Evolutionary conservation across 495 filamentous ascomycete species (phyloP), one percentile per base, ranked within the genome.

Genomic region (Trichoderma virens): DNA sequence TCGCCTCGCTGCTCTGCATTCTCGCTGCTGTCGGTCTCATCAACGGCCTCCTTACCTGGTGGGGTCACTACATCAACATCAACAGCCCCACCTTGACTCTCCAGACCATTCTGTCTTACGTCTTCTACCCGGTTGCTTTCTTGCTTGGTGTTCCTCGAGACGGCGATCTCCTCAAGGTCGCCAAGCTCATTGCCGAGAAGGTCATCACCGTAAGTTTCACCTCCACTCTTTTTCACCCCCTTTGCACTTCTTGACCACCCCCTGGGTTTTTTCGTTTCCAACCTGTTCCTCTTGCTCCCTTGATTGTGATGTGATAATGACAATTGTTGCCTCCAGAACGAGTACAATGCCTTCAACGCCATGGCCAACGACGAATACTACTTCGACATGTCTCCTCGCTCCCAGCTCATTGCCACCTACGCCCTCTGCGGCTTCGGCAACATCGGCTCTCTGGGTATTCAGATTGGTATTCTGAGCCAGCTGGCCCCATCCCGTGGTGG

Each of bases 121-220:
- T 94, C 69, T 89, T 90, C 74, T 96, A 93, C 71, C 89, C 89
- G 0, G 79, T 96, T 62, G 84, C 92, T 5, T 96, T 92, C 83
- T 76, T 96, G 8, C 85, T 97, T 3, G 92, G 92, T 65, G 92
- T 97, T 16, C 86, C 89, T 9, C 85, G 88, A 2, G 77, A 86
- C 51, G 77, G 77, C 0, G 89, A 93, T 69, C 75, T 95, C 3
- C 78, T 88, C 20, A 85, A 84, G 30, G 92, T 97, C 51, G 87
- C 80, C 31, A 81, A 90, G 64, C 81, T 97, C 20, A 92, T 97
- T 62, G 92, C 90, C 23, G 79, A 85, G 43, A 97, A 97, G 76
- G 76, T 96, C 63, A 88, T 97, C 70, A 82, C 85, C 64, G 63
- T 65, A 47, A 60, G 63, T 65, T 9, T 23, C 27, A 5, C 30